These are phyloP conservation scores for Quercus rubra DNA, from an alignment of 306 rosid species.

Conservation along the genomic window DNA sequence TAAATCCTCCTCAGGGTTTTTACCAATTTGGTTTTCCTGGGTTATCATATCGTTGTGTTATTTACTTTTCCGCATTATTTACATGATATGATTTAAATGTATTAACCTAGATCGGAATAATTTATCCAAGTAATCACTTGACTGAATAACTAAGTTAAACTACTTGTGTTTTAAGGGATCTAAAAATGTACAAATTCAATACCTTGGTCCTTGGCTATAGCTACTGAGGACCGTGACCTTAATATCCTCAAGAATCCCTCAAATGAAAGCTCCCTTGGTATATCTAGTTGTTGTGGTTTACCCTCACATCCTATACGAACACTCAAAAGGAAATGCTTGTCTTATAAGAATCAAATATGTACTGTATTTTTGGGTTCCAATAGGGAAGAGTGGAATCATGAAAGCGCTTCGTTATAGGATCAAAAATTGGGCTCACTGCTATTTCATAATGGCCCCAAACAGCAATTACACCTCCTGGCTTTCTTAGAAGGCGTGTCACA, in stretches of 20 bases:
- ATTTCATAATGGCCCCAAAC: neutral
- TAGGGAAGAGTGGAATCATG: neutral
- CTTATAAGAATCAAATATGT: neutral
- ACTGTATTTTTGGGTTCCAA: neutral
- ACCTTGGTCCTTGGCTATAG: slow-evolving; percentile 20
- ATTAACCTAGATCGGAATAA: too few relatives aligned
- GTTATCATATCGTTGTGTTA: too few relatives aligned
- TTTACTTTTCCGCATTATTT: too few relatives aligned
- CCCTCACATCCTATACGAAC: neutral
- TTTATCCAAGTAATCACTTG: too few relatives aligned
- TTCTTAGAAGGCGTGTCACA: slow-evolving; percentile 16
- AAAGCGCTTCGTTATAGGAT: neutral
- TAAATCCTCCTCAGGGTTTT: too few relatives aligned
- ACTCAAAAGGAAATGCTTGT: neutral
- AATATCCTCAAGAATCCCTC: slow-evolving; percentile 10
- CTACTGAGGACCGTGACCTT: slow-evolving; percentile 24
- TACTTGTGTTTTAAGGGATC: too few relatives aligned
- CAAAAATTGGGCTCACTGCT: neutral
- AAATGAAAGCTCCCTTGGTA: slow-evolving; percentile 5
- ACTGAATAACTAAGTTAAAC: too few relatives aligned
- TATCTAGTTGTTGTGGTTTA: neutral
- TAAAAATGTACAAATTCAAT: neutral
- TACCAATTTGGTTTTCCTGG: too few relatives aligned
- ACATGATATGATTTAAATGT: too few relatives aligned
- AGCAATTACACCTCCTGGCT: slow-evolving; percentile 31